Conservation (phyloP, 2,329 filamentous ascomycete genomes). For the Penicillium digitatum region DNA sequence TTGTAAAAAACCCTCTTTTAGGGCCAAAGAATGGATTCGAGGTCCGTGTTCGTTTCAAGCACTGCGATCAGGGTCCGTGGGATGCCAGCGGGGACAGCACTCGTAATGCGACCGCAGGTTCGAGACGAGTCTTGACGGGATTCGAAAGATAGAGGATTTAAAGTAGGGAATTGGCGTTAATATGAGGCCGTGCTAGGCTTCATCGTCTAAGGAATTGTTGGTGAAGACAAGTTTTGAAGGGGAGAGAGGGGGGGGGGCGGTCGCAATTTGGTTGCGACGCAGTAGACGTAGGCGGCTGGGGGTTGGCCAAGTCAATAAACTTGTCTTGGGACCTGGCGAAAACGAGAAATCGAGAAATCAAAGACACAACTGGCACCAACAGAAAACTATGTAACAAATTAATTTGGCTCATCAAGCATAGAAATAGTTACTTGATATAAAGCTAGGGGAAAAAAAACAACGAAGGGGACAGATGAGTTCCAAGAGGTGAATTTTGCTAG, state of each 20-base stretch:
- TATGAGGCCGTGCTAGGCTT: constrained; percentile 17
- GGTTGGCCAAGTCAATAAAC: constrained; percentile 10
- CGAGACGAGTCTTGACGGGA: constrained; percentile 15
- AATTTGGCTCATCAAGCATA: background rate
- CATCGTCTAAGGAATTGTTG: constrained; percentile 25
- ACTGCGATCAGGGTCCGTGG: constrained; percentile 30
- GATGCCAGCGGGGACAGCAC: constrained; percentile 26
- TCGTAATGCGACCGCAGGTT: constrained; percentile 27
- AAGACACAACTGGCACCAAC: background rate
- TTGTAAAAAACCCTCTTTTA: constrained; percentile 27
- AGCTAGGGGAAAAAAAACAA: background rate
- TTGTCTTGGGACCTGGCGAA: constrained; percentile 5
- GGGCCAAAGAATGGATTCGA: constrained; percentile 14
- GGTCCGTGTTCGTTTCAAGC: constrained; percentile 16
- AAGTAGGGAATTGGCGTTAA: constrained; percentile 22
- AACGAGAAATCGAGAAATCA: background rate
- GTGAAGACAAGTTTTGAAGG: constrained; percentile 14
- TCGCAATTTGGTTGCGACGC: constrained; percentile 13
- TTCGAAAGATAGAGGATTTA: constrained; percentile 14
- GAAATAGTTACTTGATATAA: background rate
- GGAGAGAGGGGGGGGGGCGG: constrained; percentile 14
- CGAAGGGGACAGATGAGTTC: background rate
- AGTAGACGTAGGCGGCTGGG: constrained; percentile 13
- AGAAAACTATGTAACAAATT: background rate
- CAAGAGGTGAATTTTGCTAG: background rate